These are phyloP conservation scores for Xylaria sp. DNA, from an alignment of 2,329 filamentous ascomycete genomes.

Conservation along the genomic window DNA sequence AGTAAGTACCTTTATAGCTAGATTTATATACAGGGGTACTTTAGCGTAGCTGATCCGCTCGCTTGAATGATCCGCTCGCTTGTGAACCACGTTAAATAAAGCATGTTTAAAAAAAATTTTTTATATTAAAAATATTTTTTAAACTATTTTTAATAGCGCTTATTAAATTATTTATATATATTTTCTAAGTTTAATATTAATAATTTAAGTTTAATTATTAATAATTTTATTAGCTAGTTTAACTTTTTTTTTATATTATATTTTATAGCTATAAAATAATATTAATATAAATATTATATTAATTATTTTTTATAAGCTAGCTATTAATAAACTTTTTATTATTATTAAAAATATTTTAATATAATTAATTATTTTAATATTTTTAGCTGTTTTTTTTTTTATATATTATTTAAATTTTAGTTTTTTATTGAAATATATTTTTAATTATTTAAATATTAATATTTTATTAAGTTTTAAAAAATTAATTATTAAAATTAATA, in stretches of 20 bases:
- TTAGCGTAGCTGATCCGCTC: no score
- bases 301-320: slow-evolving; percentile 17
- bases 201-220: neutral
- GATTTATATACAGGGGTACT: no score
- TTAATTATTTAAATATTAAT: neutral
- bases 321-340: neutral
- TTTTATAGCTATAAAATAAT: slow-evolving; percentile 19
- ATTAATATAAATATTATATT: slow-evolving; percentile 10
- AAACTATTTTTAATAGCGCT: neutral
- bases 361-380: slow-evolving; percentile 21
- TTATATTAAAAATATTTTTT: neutral
- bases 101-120: neutral
- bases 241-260: slow-evolving; percentile 17
- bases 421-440: no score
- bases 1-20: no score
- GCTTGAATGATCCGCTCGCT: no score
- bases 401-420: no score
- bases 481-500: no score
- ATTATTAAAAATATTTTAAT: neutral
- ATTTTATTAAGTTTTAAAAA: neutral
- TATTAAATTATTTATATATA: slow-evolving; percentile 11
- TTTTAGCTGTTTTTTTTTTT: neutral
- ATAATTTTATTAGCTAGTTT: slow-evolving; percentile 10
- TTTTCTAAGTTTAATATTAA: neutral
- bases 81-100: neutral